Evolutionary conservation across 1,139 yeast genomes (phyloP), one percentile per base, ranked within the genome.

Genomic region (Geotrichum klebahnii): DNA sequence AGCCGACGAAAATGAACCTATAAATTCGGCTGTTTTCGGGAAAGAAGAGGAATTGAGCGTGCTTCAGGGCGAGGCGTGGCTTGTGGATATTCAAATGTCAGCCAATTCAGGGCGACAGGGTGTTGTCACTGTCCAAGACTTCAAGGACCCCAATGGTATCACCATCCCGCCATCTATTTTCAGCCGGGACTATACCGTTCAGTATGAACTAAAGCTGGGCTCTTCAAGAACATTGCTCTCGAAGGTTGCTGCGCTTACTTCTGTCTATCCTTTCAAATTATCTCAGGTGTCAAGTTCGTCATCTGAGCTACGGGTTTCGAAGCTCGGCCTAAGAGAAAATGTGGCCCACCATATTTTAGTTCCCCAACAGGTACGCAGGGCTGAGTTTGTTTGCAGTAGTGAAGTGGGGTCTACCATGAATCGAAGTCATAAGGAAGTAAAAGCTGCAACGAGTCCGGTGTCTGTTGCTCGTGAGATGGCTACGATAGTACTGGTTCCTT

Each of bases 231-330:
- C 77, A 55, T 75, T 90, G 52, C 74, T 90, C 59, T 75, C 81
- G 39, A 79, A 78, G 56, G 78, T 88, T 55, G 95, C 88, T 66
- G 80, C 79, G 58, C 68, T 74, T 40, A 78, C 82, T 61, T 86
- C 96, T 20, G 97, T 92, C 36, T 92, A 79, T 68, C 97, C 98
- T 52, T 88, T 92, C 75, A 90, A 89, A 69, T 74, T 90, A 57
- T 63, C 70, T 9, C 64, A 64, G 44, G 56, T 68, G 4, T 57
- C 63, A 17, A 59, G 54, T 36, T 53, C 52, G 33, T 51, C 55
- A 14, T 48, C 56, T 5, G 65, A 63, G 48, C 52, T 65, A 37
- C 59, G 61, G 44, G 78, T 74, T 60, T 77, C 81, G 56, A 80
- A 84, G 67, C 76, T 90, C 55, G 97, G 97, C 34, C 74, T 90